A percentile compares a stretch with the other conserved stretches of the same genome.
phyloP scores from a whole-genome alignment of 441 rosid genomes.

The Erodium texanum region DNA sequence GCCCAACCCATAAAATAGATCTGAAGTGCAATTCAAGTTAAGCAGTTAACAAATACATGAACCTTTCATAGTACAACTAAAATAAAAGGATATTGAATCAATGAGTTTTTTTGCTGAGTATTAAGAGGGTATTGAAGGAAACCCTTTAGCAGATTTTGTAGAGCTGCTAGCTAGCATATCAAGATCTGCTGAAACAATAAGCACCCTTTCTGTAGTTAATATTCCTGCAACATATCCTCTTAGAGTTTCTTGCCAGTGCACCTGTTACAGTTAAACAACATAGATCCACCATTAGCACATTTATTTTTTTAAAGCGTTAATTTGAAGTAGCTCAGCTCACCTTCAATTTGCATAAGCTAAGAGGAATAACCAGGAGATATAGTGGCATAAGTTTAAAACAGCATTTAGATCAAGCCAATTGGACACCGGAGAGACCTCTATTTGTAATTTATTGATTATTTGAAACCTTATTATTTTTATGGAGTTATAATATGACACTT shows the following conservation, averaged over 20 bases:
- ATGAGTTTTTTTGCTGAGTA: slow-evolving; percentile 12
- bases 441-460: no score
- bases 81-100: slow-evolving; percentile 10
- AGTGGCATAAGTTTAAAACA: not conserved
- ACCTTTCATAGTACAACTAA: no score
- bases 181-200: slow-evolving; percentile 86
- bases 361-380: not conserved
- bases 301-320: not conserved
- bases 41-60: slow-evolving; percentile 38
- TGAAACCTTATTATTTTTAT: not conserved
- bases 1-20: slow-evolving; percentile 98
- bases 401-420: not conserved
- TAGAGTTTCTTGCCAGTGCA: slow-evolving; percentile 92
- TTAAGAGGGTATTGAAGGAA: slow-evolving; percentile 86
- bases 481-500: no score
- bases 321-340: not conserved
- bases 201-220: slow-evolving; percentile 82
- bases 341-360: not conserved
- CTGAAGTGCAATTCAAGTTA: slow-evolving; percentile 64
- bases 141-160: slow-evolving; percentile 78
- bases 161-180: slow-evolving; percentile 79
- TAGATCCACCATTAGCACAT: not conserved
- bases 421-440: not conserved
- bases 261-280: slow-evolving; percentile 32
- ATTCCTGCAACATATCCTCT: slow-evolving; percentile 89